These are phyloP conservation scores for Fusarium robinianum DNA, from an alignment of 2,329 filamentous ascomycete species.

Conservation along the genomic window DNA sequence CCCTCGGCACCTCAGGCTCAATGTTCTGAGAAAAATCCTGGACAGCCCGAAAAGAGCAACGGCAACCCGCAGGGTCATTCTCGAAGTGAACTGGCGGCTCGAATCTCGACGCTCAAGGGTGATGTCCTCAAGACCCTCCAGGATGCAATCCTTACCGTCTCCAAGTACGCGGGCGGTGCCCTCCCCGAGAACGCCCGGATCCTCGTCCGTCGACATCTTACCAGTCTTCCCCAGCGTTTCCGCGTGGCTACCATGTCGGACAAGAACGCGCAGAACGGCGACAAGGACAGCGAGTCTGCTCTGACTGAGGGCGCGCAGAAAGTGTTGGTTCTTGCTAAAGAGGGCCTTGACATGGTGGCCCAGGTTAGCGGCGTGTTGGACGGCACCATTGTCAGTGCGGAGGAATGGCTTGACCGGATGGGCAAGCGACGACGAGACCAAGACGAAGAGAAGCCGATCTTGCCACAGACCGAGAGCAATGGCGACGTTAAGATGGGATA, in stretches of 20 bases:
- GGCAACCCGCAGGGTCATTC: constrained; percentile 34
- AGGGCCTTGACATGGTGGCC: constrained; percentile 91
- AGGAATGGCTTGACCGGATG: constrained; percentile 85
- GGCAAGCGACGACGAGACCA: constrained; percentile 49
- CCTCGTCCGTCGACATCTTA: constrained; percentile 82
- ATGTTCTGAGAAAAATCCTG: constrained; percentile 12
- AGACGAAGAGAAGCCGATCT: constrained; percentile 36
- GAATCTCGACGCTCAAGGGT: constrained; percentile 68
- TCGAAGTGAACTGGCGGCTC: constrained; percentile 56
- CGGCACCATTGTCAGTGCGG: constrained; percentile 86
- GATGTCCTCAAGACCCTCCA: constrained; percentile 81
- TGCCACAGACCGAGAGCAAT: constrained; percentile 35
- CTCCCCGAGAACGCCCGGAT: constrained; percentile 85
- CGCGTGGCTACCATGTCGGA: constrained; percentile 66
- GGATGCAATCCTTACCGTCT: constrained; percentile 81
- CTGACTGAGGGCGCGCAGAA: constrained; percentile 67
- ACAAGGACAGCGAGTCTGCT: constrained; percentile 44
- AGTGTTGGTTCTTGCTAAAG: constrained; percentile 83
- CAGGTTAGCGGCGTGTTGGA: constrained; percentile 89
- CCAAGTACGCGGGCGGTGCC: constrained; percentile 87
- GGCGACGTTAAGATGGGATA: constrained; percentile 39
- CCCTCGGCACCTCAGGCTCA: constrained; percentile 12
- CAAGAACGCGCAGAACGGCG: constrained; percentile 33
- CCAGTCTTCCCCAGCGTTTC: constrained; percentile 83
- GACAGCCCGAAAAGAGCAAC: constrained; percentile 5